These are phyloP conservation scores for Diaporthe sp. DNA, from an alignment of 2,329 filamentous ascomycete species.

Conservation along the genomic window DNA sequence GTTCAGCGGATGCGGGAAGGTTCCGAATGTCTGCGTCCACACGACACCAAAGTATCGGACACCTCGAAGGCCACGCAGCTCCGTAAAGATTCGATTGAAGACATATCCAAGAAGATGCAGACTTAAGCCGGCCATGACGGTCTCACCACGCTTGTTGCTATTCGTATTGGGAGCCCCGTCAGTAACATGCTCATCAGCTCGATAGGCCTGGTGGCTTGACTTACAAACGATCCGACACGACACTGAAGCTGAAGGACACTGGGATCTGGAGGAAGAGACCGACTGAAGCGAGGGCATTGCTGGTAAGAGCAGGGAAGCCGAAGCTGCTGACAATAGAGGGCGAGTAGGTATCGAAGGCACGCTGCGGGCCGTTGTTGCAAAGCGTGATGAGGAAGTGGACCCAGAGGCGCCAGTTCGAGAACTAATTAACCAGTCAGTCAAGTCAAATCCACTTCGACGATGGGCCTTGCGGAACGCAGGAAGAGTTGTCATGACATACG, in stretches of 20 bases:
- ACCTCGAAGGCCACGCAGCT: conserved; percentile 54
- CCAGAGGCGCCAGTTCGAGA: conserved; percentile 66
- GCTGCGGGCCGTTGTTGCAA: conserved; percentile 62
- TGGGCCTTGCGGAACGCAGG: too few species aligned
- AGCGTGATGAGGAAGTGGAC: conserved; percentile 66
- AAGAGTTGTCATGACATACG: conserved; percentile 44
- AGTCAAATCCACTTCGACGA: neutral
- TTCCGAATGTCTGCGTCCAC: conserved; percentile 69
- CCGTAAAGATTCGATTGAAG: conserved; percentile 67
- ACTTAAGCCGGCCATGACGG: conserved; percentile 63
- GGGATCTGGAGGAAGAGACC: conserved; percentile 68
- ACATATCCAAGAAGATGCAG: conserved; percentile 66
- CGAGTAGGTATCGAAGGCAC: conserved; percentile 65
- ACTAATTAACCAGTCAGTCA: conserved; percentile 48
- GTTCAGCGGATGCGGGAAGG: conserved; percentile 69
- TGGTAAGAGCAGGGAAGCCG: conserved; percentile 62
- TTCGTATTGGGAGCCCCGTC: neutral
- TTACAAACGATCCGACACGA: conserved; percentile 65
- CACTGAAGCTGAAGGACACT: conserved; percentile 65
- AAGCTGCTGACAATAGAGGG: conserved; percentile 68
- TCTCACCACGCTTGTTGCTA: conserved; percentile 64
- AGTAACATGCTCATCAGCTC: neutral
- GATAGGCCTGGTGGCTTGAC: conserved; percentile 43
- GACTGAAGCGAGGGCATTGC: conserved; percentile 66
- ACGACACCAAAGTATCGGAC: conserved; percentile 68